Evolutionary conservation across 2,329 filamentous ascomycete genomes (phyloP).

Genomic region (Didymella arachidicola): DNA sequence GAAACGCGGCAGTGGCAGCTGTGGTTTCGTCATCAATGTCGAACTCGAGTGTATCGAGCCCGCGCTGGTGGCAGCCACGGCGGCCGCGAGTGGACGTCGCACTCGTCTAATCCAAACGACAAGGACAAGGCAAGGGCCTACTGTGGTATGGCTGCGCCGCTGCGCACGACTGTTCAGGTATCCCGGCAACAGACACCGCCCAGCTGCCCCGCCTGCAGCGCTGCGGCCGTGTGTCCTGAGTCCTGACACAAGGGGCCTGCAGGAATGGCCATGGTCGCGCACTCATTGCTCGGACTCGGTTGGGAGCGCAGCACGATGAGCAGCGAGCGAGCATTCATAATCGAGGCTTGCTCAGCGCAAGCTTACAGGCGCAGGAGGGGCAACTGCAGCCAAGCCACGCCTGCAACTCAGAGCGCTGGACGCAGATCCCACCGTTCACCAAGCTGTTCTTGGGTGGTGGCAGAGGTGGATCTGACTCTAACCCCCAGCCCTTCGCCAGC

Average conservation of each 20-base stretch:
- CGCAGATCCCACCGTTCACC: constrained; percentile 27
- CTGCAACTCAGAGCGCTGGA: constrained; percentile 27
- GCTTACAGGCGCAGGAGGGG: constrained; percentile 29
- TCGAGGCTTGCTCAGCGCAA: constrained; percentile 19
- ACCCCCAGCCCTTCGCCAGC: constrained; percentile 36
- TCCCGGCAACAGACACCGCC: constrained; percentile 26
- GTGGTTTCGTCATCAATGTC: constrained; percentile 24
- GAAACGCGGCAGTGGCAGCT: constrained; percentile 39
- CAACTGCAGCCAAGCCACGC: constrained; percentile 20
- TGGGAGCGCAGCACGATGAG: background rate
- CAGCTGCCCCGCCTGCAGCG: constrained; percentile 23
- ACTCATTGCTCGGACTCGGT: background rate
- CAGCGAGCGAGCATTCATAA: constrained; percentile 13
- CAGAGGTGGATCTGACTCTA: constrained; percentile 39
- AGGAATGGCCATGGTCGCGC: constrained; percentile 16
- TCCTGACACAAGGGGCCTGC: constrained; percentile 24
- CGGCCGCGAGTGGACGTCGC: constrained; percentile 8
- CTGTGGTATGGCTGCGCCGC: constrained; percentile 9
- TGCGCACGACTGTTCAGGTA: constrained; percentile 11
- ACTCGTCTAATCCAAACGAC: constrained; percentile 23
- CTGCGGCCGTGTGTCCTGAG: constrained; percentile 21
- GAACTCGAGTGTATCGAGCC: constrained; percentile 18
- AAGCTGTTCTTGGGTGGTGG: constrained; percentile 25
- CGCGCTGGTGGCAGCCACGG: constrained; percentile 22
- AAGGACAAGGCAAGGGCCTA: constrained; percentile 21